Evolutionary conservation across 2,329 filamentous ascomycete genomes (phyloP).

Genomic region (Xylaria sp.): DNA sequence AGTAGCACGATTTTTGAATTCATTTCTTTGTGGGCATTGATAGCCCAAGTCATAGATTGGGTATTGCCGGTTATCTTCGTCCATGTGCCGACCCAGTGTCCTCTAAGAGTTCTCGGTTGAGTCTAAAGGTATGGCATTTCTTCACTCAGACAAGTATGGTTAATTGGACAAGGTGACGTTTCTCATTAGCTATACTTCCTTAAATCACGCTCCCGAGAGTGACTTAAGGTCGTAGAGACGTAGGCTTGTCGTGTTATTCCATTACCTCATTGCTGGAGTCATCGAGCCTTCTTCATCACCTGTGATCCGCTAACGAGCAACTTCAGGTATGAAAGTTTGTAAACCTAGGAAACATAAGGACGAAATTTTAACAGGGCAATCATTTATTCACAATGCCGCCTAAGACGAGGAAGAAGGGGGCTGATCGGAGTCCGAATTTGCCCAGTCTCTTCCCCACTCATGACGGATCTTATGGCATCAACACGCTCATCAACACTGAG

Average conservation of each 20-base stretch:
- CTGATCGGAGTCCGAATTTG: slow-evolving; percentile 30
- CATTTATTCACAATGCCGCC: slow-evolving; percentile 33
- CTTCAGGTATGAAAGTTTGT: slow-evolving; percentile 17
- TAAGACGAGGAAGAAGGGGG: slow-evolving; percentile 31
- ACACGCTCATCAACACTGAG: slow-evolving; percentile 45
- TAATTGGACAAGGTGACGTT: background rate
- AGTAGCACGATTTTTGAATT: slow-evolving; percentile 3
- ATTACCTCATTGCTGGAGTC: background rate
- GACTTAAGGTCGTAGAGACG: background rate
- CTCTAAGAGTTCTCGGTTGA: slow-evolving; percentile 24
- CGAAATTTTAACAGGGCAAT: background rate
- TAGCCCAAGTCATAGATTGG: slow-evolving; percentile 4
- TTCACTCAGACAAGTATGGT: background rate
- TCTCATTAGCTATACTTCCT: background rate
- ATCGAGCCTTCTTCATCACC: background rate
- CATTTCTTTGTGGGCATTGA: slow-evolving; percentile 11
- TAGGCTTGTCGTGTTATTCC: background rate
- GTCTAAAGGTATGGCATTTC: slow-evolving; percentile 27
- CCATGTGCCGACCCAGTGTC: slow-evolving; percentile 12
- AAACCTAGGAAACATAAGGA: slow-evolving; percentile 5
- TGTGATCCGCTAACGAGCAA: slow-evolving; percentile 17
- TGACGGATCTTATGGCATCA: slow-evolving; percentile 49
- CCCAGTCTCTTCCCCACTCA: slow-evolving; percentile 46
- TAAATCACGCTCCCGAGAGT: background rate
- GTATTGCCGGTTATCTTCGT: slow-evolving; percentile 11